These are phyloP conservation scores for Rhynchospora tenuis DNA, from an alignment of 176 grass and related monocot genomes.

Conservation along the genomic window DNA sequence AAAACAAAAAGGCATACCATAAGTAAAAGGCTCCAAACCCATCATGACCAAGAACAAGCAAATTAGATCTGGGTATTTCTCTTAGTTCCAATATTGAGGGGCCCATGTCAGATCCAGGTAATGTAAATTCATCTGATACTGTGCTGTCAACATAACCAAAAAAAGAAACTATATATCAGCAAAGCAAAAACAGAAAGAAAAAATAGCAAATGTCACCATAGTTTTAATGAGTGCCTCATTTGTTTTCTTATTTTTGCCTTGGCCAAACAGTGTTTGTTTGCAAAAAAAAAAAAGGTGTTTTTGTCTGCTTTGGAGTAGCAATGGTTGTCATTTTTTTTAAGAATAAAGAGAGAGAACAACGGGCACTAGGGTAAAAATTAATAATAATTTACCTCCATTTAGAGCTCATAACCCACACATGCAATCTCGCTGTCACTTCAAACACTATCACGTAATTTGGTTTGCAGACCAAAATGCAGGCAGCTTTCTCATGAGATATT, in stretches of 20 bases:
- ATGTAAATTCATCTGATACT: slow-evolving; percentile 55
- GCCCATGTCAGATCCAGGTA: slow-evolving; percentile 42
- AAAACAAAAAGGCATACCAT: slow-evolving; percentile 50
- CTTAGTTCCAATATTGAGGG: slow-evolving; percentile 60
- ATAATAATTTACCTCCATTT: slow-evolving; percentile 59
- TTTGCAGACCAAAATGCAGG: slow-evolving; percentile 63
- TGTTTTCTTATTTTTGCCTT: background rate
- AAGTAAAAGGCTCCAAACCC: slow-evolving; percentile 67
- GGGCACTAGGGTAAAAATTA: background rate
- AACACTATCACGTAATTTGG: slow-evolving; percentile 63
- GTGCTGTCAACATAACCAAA: slow-evolving; percentile 35
- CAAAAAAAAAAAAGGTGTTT: background rate
- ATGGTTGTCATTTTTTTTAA: background rate
- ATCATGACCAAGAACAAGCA: slow-evolving; percentile 72
- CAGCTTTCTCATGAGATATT: slow-evolving; percentile 43
- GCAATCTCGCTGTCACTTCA: slow-evolving; percentile 60
- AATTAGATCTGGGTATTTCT: slow-evolving; percentile 48
- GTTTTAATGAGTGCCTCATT: background rate
- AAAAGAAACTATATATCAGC: background rate
- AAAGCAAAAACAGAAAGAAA: background rate
- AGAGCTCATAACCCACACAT: slow-evolving; percentile 65
- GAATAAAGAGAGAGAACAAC: background rate
- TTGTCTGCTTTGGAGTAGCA: background rate
- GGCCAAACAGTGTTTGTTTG: background rate
- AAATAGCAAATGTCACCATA: background rate